Conservation (phyloP, 352 stramenopile species). For the Phytophthora megakarya region DNA sequence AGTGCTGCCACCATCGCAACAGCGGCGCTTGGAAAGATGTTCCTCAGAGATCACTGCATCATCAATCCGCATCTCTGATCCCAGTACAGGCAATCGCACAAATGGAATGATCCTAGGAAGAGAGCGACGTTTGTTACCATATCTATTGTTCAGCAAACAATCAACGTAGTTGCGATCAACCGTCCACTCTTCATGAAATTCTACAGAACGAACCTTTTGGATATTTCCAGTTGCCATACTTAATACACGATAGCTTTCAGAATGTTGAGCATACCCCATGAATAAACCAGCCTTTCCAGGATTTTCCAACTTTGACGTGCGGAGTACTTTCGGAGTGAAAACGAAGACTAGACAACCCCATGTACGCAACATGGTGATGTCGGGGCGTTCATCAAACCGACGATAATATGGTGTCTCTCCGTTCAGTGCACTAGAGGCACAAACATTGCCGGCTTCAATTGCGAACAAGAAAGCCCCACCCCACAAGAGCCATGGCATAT, state of each 20-base stretch:
- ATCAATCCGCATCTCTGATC: background rate
- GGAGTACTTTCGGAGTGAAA: conserved; percentile 10
- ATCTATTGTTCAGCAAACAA: conserved; percentile 1
- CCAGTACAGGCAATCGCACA: background rate
- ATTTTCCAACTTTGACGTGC: conserved; percentile 8
- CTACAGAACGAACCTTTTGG: background rate
- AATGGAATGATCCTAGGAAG: background rate
- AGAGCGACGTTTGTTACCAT: background rate
- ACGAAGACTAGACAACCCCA: conserved; percentile 7
- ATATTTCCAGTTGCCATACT: conserved; percentile 2
- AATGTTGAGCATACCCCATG: background rate
- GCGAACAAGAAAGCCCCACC: conserved; percentile 2
- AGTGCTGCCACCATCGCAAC: background rate
- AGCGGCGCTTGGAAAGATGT: background rate
- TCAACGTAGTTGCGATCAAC: conserved; percentile 11
- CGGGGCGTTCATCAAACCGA: background rate
- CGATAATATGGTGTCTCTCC: conserved; percentile 7
- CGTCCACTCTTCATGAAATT: conserved; percentile 9
- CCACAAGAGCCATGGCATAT: conserved; percentile 8
- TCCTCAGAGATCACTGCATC: background rate
- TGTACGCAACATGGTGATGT: background rate
- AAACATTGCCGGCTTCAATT: conserved; percentile 4
- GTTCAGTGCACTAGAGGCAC: background rate
- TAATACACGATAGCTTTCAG: conserved; percentile 1
- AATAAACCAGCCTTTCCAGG: conserved; percentile 15